A percentile compares a stretch with the other conserved stretches of the same genome.
These are phyloP conservation scores for Castanea sativa DNA, from an alignment of 306 rosid genomes.

Conservation along the genomic window DNA sequence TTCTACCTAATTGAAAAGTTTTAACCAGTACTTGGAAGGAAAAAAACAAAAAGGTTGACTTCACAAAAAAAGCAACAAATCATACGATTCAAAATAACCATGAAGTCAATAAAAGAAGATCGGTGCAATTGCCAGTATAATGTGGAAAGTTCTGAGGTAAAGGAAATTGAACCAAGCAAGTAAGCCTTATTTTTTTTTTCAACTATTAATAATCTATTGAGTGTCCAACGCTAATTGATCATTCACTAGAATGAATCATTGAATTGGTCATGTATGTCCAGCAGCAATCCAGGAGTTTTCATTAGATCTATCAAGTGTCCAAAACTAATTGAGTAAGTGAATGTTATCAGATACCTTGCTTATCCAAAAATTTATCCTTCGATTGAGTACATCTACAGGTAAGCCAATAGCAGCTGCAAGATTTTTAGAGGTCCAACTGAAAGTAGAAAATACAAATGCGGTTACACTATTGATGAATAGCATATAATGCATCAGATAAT, in stretches of 20 bases:
- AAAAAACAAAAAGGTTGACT: background rate
- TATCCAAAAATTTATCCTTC: conserved; percentile 86
- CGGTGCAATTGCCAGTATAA: background rate
- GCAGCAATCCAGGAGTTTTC: background rate
- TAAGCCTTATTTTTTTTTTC: conserved; percentile 2
- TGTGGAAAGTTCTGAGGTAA: background rate
- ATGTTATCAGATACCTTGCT: conserved; percentile 58
- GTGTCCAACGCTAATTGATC: background rate
- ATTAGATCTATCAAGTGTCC: background rate
- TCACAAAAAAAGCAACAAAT: background rate
- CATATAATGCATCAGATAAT: conserved; percentile 4
- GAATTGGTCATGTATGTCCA: background rate
- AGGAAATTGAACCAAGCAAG: background rate
- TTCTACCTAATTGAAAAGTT: conserved; percentile 2
- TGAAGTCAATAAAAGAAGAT: background rate
- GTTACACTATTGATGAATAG: conserved; percentile 2
- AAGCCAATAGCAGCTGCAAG: conserved; percentile 80
- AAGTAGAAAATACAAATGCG: conserved; percentile 26
- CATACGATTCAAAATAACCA: conserved; percentile 1
- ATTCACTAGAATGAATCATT: background rate
- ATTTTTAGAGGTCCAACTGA: conserved; percentile 76
- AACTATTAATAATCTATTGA: background rate
- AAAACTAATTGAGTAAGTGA: background rate
- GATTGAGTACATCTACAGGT: conserved; percentile 63
- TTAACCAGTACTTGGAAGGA: background rate